Percentiles rank a stretch among this genome's conserved stretches.
phyloP scores from a whole-genome alignment of 495 filamentous ascomycete genomes.

The Podospora pseudocomata region DNA sequence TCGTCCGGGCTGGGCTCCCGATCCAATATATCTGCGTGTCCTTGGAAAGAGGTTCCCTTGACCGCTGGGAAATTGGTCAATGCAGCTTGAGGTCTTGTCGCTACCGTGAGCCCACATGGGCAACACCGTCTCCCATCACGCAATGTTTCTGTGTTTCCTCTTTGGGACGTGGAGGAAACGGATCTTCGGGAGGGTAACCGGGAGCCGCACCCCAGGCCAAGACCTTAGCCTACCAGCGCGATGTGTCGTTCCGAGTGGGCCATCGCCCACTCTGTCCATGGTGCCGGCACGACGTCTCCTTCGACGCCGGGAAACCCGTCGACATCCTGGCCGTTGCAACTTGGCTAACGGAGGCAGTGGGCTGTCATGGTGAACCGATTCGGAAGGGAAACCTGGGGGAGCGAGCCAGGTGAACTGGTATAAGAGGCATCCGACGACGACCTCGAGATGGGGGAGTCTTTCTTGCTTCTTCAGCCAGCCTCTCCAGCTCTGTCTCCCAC shows the following conservation, averaged over 20 bases:
- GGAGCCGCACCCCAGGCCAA: conserved; percentile 17
- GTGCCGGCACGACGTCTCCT: conserved; percentile 13
- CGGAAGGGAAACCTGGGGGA: neutral
- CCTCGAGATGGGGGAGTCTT: neutral
- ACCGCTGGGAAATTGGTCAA: conserved; percentile 1
- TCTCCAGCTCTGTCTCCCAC: neutral
- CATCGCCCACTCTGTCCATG: conserved; percentile 13
- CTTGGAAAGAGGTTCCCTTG: neutral
- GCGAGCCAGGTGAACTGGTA: neutral
- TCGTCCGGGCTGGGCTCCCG: conserved; percentile 1
- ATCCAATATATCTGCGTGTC: conserved; percentile 1
- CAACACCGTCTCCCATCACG: neutral
- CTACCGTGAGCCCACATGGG: neutral
- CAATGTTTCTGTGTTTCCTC: conserved; percentile 15
- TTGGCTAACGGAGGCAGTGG: conserved; percentile 11
- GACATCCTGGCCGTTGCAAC: conserved; percentile 8
- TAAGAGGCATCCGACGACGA: conserved; percentile 5
- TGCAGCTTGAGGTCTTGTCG: conserved; percentile 1
- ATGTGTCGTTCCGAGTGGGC: conserved; percentile 19
- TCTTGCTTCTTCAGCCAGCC: conserved; percentile 9
- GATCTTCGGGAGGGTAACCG: conserved; percentile 18
- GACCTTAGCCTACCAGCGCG: conserved; percentile 16
- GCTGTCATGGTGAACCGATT: conserved; percentile 8
- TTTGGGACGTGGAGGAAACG: conserved; percentile 16
- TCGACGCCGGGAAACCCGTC: neutral